Percentiles rank a stretch among this genome's conserved stretches.
These are phyloP conservation scores for Microbotryum saponariae DNA, from an alignment of 1,284 basidiomycete species.

Conservation along the genomic window DNA sequence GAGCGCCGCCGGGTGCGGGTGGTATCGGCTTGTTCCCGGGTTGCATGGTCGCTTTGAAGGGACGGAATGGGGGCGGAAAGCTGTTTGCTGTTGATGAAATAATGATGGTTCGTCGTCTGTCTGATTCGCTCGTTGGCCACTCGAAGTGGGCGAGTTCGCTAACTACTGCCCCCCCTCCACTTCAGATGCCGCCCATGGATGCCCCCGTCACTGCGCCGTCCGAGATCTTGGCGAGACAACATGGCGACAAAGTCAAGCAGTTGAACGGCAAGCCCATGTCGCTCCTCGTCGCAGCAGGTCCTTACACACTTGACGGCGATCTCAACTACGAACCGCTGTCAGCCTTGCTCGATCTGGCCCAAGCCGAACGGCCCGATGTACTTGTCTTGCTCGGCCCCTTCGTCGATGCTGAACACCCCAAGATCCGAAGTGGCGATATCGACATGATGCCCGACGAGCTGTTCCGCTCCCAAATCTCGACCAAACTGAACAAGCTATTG, in stretches of 20 bases:
- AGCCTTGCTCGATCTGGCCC: slow-evolving; percentile 53
- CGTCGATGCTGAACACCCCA: slow-evolving; percentile 65
- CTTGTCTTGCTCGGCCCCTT: slow-evolving; percentile 83
- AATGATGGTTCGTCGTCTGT: slow-evolving; percentile 53
- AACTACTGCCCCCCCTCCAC: not conserved
- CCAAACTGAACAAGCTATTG: slow-evolving; percentile 56
- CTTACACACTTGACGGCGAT: slow-evolving; percentile 70
- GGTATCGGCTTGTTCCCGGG: slow-evolving; percentile 80
- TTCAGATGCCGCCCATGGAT: slow-evolving; percentile 43
- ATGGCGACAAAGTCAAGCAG: slow-evolving; percentile 37
- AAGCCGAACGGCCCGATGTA: slow-evolving; percentile 60
- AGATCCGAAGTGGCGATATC: slow-evolving; percentile 62
- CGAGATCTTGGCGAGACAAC: slow-evolving; percentile 39
- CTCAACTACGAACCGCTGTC: slow-evolving; percentile 65
- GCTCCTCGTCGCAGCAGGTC: slow-evolving; percentile 66
- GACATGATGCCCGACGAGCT: slow-evolving; percentile 58
- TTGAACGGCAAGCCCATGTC: slow-evolving; percentile 50
- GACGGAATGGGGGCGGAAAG: slow-evolving; percentile 81
- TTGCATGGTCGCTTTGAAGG: slow-evolving; percentile 76
- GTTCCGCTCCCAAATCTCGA: slow-evolving; percentile 61
- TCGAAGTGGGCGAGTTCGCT: not conserved
- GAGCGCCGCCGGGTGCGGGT: slow-evolving; percentile 53
- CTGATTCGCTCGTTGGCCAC: not conserved
- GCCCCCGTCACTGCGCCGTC: slow-evolving; percentile 38
- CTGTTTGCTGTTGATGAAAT: slow-evolving; percentile 79